phyloP scores from a whole-genome alignment of 1,139 yeast species.

The Nadsonia starkeyi-henricii region DNA sequence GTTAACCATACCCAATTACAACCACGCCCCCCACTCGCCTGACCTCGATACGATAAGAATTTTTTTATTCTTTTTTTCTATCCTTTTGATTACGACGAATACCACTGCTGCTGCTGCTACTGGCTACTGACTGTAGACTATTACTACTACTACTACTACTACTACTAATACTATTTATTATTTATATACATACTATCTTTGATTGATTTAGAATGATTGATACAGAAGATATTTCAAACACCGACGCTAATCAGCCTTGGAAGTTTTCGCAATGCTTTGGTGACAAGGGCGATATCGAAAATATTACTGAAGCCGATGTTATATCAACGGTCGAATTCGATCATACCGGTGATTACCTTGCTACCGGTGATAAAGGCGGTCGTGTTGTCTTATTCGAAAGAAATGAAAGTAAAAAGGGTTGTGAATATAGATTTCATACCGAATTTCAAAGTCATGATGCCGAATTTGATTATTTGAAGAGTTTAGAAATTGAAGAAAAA shows the following conservation, averaged over 20 bases:
- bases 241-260: slow-evolving; percentile 20
- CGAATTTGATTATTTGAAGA: slow-evolving; percentile 91
- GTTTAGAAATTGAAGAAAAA: slow-evolving; percentile 93
- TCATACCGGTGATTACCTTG: slow-evolving; percentile 84
- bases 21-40: too few species aligned
- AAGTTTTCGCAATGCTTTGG: slow-evolving; percentile 64
- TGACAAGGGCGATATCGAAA: slow-evolving; percentile 93
- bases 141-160: too few species aligned
- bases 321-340: slow-evolving; percentile 96
- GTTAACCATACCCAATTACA: too few species aligned
- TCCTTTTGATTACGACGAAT: too few species aligned
- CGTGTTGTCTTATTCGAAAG: slow-evolving; percentile 92
- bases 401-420: slow-evolving; percentile 62
- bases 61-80: too few species aligned
- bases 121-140: too few species aligned
- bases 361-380: slow-evolving; percentile 98
- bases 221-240: neutral
- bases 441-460: slow-evolving; percentile 98
- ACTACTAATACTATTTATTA: too few species aligned
- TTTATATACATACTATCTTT: too few species aligned
- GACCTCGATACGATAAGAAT: too few species aligned
- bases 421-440: slow-evolving; percentile 91
- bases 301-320: slow-evolving; percentile 93
- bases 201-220: neutral
- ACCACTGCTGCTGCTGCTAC: too few species aligned